A percentile compares a stretch with the other conserved stretches of the same genome.
Evolutionary conservation across 768 basidiomycete species (phyloP).

Genomic region (Auriscalpium orientale): DNA sequence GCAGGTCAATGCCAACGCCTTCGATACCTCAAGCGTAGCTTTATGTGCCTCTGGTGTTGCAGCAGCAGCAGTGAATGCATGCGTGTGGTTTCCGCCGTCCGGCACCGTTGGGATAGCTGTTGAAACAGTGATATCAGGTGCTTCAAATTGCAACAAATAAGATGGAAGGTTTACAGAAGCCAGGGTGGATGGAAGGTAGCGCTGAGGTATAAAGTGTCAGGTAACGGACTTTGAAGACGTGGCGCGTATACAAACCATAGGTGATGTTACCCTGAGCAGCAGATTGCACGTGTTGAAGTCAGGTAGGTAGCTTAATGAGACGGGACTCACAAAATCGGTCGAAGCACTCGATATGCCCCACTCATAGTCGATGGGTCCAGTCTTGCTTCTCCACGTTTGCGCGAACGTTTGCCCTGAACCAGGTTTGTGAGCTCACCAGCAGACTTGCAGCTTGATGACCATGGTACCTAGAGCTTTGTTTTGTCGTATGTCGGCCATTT

Average conservation of each 20-base stretch:
- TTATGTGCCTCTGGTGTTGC: constrained; percentile 54
- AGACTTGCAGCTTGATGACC: background rate
- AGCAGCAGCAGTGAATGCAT: constrained; percentile 55
- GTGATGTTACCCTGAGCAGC: constrained; percentile 58
- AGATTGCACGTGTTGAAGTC: background rate
- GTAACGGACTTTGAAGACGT: background rate
- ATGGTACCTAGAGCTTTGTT: constrained; percentile 51
- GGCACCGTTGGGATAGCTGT: constrained; percentile 68
- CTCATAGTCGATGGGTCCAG: constrained; percentile 54
- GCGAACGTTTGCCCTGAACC: constrained; percentile 55
- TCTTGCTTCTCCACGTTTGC: constrained; percentile 50
- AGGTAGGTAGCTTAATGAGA: no score
- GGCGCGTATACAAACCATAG: constrained; percentile 40
- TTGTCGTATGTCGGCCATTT: constrained; percentile 54
- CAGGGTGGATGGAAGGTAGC: constrained; percentile 67
- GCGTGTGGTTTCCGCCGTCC: constrained; percentile 75
- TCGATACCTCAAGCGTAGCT: constrained; percentile 59
- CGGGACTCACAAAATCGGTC: constrained; percentile 67
- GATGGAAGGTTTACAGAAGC: constrained; percentile 40
- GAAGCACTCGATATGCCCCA: constrained; percentile 67
- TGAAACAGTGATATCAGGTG: no score
- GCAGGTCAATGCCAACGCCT: constrained; percentile 64
- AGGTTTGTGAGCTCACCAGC: background rate
- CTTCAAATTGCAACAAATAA: background rate
- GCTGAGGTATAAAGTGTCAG: constrained; percentile 21